Percentiles rank a stretch among this genome's conserved stretches.
These are phyloP conservation scores for Hebeloma cylindrosporum DNA, from an alignment of 768 basidiomycete species.

Conservation along the genomic window DNA sequence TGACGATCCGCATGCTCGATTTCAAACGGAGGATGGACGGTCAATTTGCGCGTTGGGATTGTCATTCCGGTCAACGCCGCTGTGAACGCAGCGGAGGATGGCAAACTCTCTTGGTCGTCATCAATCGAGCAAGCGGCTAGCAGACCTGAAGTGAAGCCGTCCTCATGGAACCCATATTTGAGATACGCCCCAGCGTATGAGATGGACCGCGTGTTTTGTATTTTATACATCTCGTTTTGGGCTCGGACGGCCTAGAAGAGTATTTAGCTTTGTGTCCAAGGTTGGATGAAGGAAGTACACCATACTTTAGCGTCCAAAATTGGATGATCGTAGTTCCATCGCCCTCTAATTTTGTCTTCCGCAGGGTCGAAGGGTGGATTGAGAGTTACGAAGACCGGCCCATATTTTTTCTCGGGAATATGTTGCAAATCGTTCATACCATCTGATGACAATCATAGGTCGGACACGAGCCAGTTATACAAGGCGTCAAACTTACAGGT, in stretches of 20 bases:
- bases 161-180: conserved; percentile 82
- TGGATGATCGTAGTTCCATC: conserved; percentile 69
- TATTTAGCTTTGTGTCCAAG: too few relatives aligned
- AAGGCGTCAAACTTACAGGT: conserved; percentile 37
- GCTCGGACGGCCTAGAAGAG: conserved; percentile 49
- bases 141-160: conserved; percentile 59
- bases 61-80: conserved; percentile 10
- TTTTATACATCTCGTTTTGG: conserved; percentile 50
- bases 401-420: conserved; percentile 51
- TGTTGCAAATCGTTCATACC: conserved; percentile 79
- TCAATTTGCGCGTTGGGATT: conserved; percentile 24
- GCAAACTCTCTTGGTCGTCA: conserved; percentile 19
- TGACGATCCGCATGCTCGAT: conserved; percentile 41
- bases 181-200: conserved; percentile 72
- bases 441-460: conserved; percentile 36
- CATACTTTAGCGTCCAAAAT: conserved; percentile 54
- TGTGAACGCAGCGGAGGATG: conserved; percentile 12
- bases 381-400: conserved; percentile 69
- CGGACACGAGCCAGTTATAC: not conserved
- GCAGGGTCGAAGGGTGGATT: conserved; percentile 68
- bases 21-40: conserved; percentile 41
- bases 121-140: conserved; percentile 36
- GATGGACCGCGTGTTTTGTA: conserved; percentile 63
- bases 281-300: conserved; percentile 12
- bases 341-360: conserved; percentile 42